Evolutionary conservation across 2,329 filamentous ascomycete species (phyloP).

Genomic region (Chalaropsis ovoidea): DNA sequence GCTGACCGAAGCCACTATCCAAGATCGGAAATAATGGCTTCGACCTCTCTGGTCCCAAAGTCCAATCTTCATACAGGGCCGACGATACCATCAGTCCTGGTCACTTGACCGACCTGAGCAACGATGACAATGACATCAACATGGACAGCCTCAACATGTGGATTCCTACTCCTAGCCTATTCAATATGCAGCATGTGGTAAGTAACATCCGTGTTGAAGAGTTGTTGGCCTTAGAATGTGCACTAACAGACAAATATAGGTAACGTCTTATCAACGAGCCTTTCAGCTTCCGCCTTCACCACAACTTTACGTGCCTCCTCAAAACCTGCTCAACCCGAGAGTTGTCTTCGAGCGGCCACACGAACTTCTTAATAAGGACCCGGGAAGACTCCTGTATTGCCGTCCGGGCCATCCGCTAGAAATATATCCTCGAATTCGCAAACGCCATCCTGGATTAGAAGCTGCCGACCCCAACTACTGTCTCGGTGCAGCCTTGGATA

Average conservation of each 20-base stretch:
- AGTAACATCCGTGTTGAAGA: background rate
- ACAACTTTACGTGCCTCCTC: background rate
- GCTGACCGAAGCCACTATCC: background rate
- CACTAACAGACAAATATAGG: background rate
- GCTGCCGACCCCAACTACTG: conserved; percentile 6
- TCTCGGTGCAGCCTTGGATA: conserved; percentile 8
- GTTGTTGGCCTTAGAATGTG: background rate
- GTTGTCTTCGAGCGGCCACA: background rate
- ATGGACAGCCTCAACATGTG: conserved; percentile 1
- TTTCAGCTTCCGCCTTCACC: background rate
- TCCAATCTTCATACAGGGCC: background rate
- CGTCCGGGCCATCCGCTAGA: conserved; percentile 1
- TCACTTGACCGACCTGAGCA: background rate
- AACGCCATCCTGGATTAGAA: conserved; percentile 7
- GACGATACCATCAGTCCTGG: background rate
- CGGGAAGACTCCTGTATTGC: conserved; percentile 3
- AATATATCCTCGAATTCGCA: conserved; percentile 6
- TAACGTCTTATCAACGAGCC: background rate
- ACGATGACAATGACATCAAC: background rate
- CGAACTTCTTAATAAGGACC: background rate
- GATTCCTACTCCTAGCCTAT: conserved; percentile 1
- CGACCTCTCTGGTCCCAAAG: background rate
- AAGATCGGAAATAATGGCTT: background rate
- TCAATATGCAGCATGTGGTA: conserved; percentile 8
- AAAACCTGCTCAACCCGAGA: background rate